Evolutionary conservation across 192 early-diverging fungal species (phyloP).

Genomic region (Entomortierella chlamydospora): DNA sequence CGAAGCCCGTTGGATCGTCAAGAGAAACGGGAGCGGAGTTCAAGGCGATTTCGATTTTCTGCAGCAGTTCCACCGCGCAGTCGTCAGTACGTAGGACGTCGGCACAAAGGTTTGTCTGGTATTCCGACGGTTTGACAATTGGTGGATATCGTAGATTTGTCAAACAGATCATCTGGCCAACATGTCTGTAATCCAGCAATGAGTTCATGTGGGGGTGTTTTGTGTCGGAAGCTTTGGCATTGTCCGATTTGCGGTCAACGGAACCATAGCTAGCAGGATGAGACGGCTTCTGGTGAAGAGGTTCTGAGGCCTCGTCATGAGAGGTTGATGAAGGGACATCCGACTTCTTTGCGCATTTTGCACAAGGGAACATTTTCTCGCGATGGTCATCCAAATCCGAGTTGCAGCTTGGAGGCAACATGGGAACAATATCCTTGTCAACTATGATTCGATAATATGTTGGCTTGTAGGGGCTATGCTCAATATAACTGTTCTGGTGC

Average conservation of each 20-base stretch:
- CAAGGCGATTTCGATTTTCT: constrained; percentile 6
- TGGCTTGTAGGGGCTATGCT: background rate
- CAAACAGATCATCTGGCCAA: constrained; percentile 30
- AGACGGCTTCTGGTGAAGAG: background rate
- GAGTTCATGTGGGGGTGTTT: constrained; percentile 11
- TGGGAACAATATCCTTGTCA: constrained; percentile 57
- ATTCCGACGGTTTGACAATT: constrained; percentile 22
- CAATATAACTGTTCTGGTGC: constrained; percentile 21
- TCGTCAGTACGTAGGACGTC: constrained; percentile 14
- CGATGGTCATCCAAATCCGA: constrained; percentile 14
- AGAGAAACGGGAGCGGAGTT: background rate
- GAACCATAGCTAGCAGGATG: constrained; percentile 7
- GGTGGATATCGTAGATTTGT: constrained; percentile 11
- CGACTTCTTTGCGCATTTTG: constrained; percentile 9
- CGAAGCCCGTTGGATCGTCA: background rate
- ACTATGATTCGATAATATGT: constrained; percentile 59
- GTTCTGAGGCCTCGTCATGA: background rate
- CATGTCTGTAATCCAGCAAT: constrained; percentile 32
- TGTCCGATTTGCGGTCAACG: background rate
- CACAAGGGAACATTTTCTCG: constrained; percentile 28
- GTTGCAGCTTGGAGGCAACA: constrained; percentile 54
- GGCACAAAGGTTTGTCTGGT: constrained; percentile 20
- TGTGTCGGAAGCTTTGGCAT: background rate
- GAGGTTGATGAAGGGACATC: background rate
- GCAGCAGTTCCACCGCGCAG: constrained; percentile 4